These are phyloP conservation scores for Microbotryum silenes-acaulis DNA, from an alignment of 1,284 basidiomycete species.

Conservation along the genomic window DNA sequence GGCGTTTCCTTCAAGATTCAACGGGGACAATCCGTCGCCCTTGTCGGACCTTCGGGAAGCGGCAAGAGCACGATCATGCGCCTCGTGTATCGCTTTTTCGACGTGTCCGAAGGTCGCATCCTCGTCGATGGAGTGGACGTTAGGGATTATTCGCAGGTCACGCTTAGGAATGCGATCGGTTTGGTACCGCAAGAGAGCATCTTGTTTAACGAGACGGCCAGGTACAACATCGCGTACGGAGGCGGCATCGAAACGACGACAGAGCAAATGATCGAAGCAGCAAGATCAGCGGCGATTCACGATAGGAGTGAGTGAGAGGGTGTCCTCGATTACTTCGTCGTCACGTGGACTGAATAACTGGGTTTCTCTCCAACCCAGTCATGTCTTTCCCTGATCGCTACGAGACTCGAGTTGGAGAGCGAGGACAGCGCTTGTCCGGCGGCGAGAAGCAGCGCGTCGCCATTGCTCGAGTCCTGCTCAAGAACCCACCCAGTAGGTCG, in stretches of 20 bases:
- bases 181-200: slow-evolving; percentile 54
- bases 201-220: slow-evolving; percentile 63
- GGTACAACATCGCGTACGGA: slow-evolving; percentile 27
- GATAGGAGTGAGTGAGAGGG: slow-evolving; percentile 52
- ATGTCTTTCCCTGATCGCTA: slow-evolving; percentile 67
- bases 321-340: slow-evolving; percentile 64
- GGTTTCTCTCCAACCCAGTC: slow-evolving; percentile 35
- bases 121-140: slow-evolving; percentile 68
- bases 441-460: slow-evolving; percentile 51
- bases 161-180: slow-evolving; percentile 61
- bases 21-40: slow-evolving; percentile 67
- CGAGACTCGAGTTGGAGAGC: slow-evolving; percentile 69
- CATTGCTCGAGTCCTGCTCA: slow-evolving; percentile 74
- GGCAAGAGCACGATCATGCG: slow-evolving; percentile 30
- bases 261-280: slow-evolving; percentile 64
- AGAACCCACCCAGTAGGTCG: slow-evolving; percentile 59
- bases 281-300: slow-evolving; percentile 70
- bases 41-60: slow-evolving; percentile 54
- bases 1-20: slow-evolving; percentile 76
- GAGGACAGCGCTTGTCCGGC: slow-evolving; percentile 60
- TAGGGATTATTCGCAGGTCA: slow-evolving; percentile 67
- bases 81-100: slow-evolving; percentile 76
- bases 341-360: neutral
- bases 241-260: slow-evolving; percentile 57
- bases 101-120: slow-evolving; percentile 59